These are phyloP conservation scores for Artemisia argyi DNA, from an alignment of 129 eudicot genomes.

Conservation along the genomic window DNA sequence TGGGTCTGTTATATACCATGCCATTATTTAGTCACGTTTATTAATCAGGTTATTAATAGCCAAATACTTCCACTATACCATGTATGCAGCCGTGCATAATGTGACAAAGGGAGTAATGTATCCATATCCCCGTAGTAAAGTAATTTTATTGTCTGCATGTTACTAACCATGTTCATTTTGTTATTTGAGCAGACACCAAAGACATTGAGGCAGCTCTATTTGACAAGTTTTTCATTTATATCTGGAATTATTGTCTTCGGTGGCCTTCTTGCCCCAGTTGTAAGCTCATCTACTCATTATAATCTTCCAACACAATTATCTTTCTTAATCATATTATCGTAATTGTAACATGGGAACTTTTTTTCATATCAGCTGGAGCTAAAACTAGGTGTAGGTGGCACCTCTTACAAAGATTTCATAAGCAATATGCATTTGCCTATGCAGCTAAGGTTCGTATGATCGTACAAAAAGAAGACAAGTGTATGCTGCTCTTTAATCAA, in stretches of 20 bases:
- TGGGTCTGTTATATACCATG: too few species aligned
- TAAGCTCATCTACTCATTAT: slow-evolving; percentile 44
- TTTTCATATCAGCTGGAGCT: slow-evolving; percentile 73
- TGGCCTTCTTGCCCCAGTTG: slow-evolving; percentile 91
- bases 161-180: slow-evolving; percentile 17
- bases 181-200: slow-evolving; percentile 67
- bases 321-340: slow-evolving; percentile 1
- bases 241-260: slow-evolving; percentile 92
- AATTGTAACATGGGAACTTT: slow-evolving; percentile 21
- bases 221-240: slow-evolving; percentile 90
- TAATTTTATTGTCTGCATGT: not conserved
- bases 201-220: slow-evolving; percentile 88
- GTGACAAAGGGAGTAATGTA: too few species aligned
- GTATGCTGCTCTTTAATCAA: not conserved
- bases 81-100: not conserved
- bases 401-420: slow-evolving; percentile 89
- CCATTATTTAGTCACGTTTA: too few species aligned
- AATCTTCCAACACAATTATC: slow-evolving; percentile 4
- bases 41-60: too few species aligned
- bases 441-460: slow-evolving; percentile 67
- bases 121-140: too few species aligned
- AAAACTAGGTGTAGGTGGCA: slow-evolving; percentile 91
- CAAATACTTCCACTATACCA: not conserved
- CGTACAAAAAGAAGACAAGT: not conserved
- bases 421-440: slow-evolving; percentile 81